A percentile compares a stretch with the other conserved stretches of the same genome.
phyloP scores from a whole-genome alignment of 2,329 filamentous ascomycete species.

The Akanthomyces uredinophilus region DNA sequence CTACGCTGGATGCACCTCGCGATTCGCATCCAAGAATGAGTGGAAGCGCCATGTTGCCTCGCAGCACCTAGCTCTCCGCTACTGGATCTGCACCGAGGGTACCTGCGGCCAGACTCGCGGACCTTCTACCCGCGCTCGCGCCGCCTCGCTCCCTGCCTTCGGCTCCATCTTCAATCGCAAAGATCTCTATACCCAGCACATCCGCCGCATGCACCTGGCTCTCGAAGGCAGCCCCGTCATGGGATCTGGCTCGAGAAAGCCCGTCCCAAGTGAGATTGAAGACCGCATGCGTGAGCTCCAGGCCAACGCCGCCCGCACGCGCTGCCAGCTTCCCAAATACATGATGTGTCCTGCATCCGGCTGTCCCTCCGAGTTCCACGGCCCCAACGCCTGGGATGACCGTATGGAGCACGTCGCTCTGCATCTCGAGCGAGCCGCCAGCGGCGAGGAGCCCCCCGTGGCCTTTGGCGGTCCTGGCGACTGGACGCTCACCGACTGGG shows the following conservation, averaged over 20 bases:
- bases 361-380: conserved; percentile 58
- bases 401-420: conserved; percentile 83
- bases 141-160: conserved; percentile 38
- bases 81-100: conserved; percentile 71
- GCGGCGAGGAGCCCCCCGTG: conserved; percentile 24
- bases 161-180: conserved; percentile 79
- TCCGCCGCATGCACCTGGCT: conserved; percentile 76
- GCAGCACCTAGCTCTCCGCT: conserved; percentile 70
- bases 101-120: conserved; percentile 38
- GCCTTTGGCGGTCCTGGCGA: conserved; percentile 37
- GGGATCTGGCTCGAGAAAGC: conserved; percentile 30
- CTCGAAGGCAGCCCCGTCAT: conserved; percentile 30
- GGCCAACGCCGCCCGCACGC: conserved; percentile 51
- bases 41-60: conserved; percentile 87
- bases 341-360: conserved; percentile 57
- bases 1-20: conserved; percentile 67
- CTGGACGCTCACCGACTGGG: conserved; percentile 36
- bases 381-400: conserved; percentile 65
- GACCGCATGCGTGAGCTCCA: conserved; percentile 52
- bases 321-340: conserved; percentile 55
- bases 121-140: conserved; percentile 16
- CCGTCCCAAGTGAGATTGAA: conserved; percentile 38
- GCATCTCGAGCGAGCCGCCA: conserved; percentile 59
- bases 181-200: conserved; percentile 84
- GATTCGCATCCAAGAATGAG: conserved; percentile 81